phyloP scores from a whole-genome alignment of 2,329 filamentous ascomycete genomes.

The Penicillium sp. region DNA sequence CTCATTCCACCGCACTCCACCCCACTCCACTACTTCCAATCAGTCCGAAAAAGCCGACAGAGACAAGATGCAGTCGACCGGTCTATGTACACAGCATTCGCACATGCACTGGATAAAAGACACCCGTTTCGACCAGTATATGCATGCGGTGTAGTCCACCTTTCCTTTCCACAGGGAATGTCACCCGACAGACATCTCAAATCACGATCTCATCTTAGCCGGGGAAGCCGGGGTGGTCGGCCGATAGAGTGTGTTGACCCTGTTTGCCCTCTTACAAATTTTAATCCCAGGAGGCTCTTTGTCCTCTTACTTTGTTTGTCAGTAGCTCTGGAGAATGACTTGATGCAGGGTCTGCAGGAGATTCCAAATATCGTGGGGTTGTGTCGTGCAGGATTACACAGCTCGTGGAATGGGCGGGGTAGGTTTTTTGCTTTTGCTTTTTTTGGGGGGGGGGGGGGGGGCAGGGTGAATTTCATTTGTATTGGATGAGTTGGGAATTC shows the following conservation, averaged over 20 bases:
- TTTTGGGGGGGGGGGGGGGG: not conserved
- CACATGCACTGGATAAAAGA: too few species aligned
- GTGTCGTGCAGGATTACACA: conserved; percentile 5
- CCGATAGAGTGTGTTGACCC: not conserved
- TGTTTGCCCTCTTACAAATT: conserved; percentile 1
- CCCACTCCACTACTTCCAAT: not conserved
- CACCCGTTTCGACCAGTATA: not conserved
- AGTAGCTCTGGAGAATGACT: not conserved
- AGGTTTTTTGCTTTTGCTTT: not conserved
- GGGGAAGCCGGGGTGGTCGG: not conserved
- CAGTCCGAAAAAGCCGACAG: not conserved
- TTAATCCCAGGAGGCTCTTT: conserved; percentile 2
- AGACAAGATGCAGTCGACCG: not conserved
- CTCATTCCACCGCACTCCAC: not conserved
- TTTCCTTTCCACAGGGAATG: too few species aligned
- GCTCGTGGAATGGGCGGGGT: not conserved
- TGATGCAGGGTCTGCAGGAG: not conserved
- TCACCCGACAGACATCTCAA: too few species aligned
- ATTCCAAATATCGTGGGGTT: not conserved
- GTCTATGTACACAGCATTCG: not conserved
- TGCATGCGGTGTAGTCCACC: too few species aligned
- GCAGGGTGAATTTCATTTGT: not conserved
- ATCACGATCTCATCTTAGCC: not conserved
- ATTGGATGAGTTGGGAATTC: not conserved
- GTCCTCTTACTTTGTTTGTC: not conserved